Evolutionary conservation across 345 rosid species (phyloP).

Genomic region (Lagerstroemia speciosa): DNA sequence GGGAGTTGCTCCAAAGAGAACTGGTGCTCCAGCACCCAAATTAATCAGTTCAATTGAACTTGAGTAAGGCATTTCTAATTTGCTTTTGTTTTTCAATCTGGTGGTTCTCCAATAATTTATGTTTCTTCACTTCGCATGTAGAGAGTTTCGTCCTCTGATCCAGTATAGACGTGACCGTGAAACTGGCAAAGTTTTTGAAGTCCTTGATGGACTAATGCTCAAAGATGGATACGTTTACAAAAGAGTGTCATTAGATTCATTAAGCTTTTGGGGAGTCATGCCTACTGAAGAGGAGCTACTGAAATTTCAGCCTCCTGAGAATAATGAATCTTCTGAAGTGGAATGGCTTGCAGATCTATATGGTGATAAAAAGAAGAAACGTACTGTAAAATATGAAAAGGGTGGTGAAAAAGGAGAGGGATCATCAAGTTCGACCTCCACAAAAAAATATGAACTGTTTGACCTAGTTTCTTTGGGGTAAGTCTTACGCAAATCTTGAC

Average conservation of each 20-base stretch:
- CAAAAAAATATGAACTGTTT: slow-evolving; percentile 39
- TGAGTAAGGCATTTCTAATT: slow-evolving; percentile 39
- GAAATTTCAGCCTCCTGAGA: slow-evolving; percentile 63
- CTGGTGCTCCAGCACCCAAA: slow-evolving; percentile 62
- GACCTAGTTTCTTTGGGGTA: slow-evolving; percentile 82
- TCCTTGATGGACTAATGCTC: slow-evolving; percentile 78
- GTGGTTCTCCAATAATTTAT: slow-evolving; percentile 3
- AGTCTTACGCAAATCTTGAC: slow-evolving; percentile 14
- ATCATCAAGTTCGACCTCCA: slow-evolving; percentile 39
- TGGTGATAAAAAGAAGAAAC: slow-evolving; percentile 63
- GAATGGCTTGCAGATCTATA: slow-evolving; percentile 92
- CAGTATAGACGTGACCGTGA: slow-evolving; percentile 81
- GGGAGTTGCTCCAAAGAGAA: slow-evolving; percentile 45
- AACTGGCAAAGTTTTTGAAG: slow-evolving; percentile 50
- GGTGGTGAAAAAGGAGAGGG: slow-evolving; percentile 65
- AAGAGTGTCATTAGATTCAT: slow-evolving; percentile 66
- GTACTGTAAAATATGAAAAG: slow-evolving; percentile 30
- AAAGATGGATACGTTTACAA: slow-evolving; percentile 83
- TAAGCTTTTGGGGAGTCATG: slow-evolving; percentile 52
- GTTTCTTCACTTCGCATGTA: slow-evolving; percentile 18
- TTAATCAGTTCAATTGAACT: slow-evolving; percentile 84
- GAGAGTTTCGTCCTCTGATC: slow-evolving; percentile 88
- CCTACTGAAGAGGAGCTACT: slow-evolving; percentile 76
- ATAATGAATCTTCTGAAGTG: slow-evolving; percentile 45
- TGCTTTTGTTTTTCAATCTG: slow-evolving; percentile 1